These are phyloP conservation scores for Fennellomyces sp. DNA, from an alignment of 371 early-diverging fungal species.

Conservation along the genomic window DNA sequence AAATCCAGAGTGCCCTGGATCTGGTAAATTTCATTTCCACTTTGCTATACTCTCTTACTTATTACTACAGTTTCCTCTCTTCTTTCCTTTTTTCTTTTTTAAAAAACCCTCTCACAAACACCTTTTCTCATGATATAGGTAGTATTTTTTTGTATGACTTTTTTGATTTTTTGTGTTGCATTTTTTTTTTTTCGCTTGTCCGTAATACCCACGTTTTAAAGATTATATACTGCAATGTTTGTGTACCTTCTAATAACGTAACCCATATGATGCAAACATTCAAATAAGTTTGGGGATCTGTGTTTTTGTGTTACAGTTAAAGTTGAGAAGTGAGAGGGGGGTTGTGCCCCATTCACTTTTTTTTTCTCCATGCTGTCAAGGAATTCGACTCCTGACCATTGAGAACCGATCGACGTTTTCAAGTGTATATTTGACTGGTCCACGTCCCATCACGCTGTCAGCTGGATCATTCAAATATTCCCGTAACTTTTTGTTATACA, in stretches of 20 bases:
- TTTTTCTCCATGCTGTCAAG: conserved; percentile 39
- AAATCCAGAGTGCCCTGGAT: conserved; percentile 2
- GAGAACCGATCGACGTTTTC: conserved; percentile 90
- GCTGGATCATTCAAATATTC: conserved; percentile 39
- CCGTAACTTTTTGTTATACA: conserved; percentile 24
- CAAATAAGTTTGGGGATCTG: not conserved
- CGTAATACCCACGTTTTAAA: not conserved
- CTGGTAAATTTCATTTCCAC: no score
- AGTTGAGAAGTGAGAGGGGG: not conserved
- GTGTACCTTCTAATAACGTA: not conserved
- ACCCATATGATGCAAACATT: not conserved
- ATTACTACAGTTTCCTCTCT: not conserved
- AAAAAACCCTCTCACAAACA: not conserved
- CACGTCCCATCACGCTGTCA: conserved; percentile 42
- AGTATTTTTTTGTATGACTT: conserved; percentile 1
- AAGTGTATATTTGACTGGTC: conserved; percentile 60
- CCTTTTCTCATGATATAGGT: no score
- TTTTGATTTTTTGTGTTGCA: not conserved
- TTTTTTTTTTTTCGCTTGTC: not conserved
- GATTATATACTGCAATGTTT: not conserved
- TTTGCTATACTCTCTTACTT: not conserved
- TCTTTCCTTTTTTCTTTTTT: not conserved
- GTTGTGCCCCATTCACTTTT: not conserved
- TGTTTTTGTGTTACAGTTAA: not conserved
- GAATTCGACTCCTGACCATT: conserved; percentile 89